phyloP scores from a whole-genome alignment of 2,329 filamentous ascomycete genomes.

The Aplosporella prunicola region DNA sequence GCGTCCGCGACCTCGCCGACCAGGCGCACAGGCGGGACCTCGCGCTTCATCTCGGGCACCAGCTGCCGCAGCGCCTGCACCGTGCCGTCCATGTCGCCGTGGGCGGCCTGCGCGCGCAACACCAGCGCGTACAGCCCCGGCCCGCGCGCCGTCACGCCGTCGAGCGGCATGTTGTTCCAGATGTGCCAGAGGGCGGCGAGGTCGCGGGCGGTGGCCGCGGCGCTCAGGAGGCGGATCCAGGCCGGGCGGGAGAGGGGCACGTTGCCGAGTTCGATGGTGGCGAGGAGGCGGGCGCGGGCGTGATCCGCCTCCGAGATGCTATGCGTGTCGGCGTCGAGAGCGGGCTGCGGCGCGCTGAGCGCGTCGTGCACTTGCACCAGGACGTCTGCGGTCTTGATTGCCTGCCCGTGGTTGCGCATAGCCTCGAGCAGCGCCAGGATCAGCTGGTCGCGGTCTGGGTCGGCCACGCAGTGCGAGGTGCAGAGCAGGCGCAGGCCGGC shows the following conservation, averaged over 20 bases:
- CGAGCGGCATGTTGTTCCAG: conserved; percentile 48
- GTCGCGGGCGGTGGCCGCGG: conserved; percentile 39
- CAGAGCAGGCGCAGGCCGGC: background rate
- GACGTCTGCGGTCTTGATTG: conserved; percentile 38
- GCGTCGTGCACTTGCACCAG: conserved; percentile 34
- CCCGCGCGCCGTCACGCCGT: conserved; percentile 40
- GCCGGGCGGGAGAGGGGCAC: conserved; percentile 21
- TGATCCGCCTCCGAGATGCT: background rate
- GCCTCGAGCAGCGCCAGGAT: conserved; percentile 23
- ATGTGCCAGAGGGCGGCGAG: conserved; percentile 52
- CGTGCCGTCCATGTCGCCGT: conserved; percentile 37
- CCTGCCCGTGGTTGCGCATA: conserved; percentile 23
- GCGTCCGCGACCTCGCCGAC: conserved; percentile 37
- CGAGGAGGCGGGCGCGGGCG: background rate
- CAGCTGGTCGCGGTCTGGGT: conserved; percentile 1
- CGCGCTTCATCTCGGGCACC: conserved; percentile 50
- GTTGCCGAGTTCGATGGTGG: conserved; percentile 10
- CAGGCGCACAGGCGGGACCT: conserved; percentile 42
- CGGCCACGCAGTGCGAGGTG: no score
- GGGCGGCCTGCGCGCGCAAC: conserved; percentile 41
- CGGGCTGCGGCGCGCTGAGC: background rate
- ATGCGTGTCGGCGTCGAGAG: background rate
- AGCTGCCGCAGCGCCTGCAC: conserved; percentile 43
- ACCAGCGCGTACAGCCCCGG: conserved; percentile 47
- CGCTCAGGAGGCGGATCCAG: conserved; percentile 22